Base-by-base conservation (phyloP, 257 asterid species). In the Petunia axillaris region DNA sequence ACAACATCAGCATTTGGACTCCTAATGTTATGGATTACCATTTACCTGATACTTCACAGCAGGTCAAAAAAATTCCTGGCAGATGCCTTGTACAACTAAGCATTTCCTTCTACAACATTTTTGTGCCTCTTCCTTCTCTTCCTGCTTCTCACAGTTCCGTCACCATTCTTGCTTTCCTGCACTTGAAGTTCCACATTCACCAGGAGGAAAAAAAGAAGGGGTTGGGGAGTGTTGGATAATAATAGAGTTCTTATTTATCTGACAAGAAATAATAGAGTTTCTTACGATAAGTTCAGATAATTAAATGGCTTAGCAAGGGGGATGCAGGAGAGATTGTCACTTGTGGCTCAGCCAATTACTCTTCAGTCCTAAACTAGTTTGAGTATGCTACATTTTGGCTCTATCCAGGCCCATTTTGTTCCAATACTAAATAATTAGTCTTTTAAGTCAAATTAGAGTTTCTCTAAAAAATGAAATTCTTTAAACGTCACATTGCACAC, bases 141-240 rank as follows among this genome's bases (percentile, higher is more conserved):
- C 57, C 54, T 77, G 59, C 54, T 59, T 77, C 67, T 77, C 57
- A 46, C 80, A 59, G 71, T 77, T 43, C 71, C 71, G 2, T 77
- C 80, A 25, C 6, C 25, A 41, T 77, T 59, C 71, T 59, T 60
- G 80, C 25, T 77, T 59, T 77, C 80, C 80, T 77, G 80, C 59
- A 77, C 35, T 77, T 77, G 80, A 58, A 58, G 6, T 58, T 55
- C 67, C 70, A 76, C 10, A 41, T 40, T 58, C 57, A 71, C 77
- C 60, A 48, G 48, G 60, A 10, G 60, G 60, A 11, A 1, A 1
- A 11, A 48, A 35, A 48, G 43, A 25, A 25, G 10, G 76, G 43
- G 6, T 10, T 2, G 36, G 8, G 43, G 63, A 6, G 59, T 52
- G 16, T n/a, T n/a, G 25, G 59, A 13, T 10, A 54, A 5, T 39